Evolutionary conservation across 106 monocot genomes (phyloP).

Genomic region (Dendrobium huoshanense): DNA sequence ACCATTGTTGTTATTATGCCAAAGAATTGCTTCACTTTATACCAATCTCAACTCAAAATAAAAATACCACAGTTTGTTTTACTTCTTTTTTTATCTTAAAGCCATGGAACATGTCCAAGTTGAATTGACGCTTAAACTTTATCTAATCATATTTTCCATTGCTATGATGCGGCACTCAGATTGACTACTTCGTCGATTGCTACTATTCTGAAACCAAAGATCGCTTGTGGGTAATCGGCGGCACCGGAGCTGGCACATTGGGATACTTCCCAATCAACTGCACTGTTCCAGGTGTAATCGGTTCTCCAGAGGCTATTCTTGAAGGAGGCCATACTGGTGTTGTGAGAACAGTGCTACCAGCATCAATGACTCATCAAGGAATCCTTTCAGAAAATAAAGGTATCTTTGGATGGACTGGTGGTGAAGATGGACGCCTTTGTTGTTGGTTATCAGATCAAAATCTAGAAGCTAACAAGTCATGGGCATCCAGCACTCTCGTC

Average conservation of each 20-base stretch:
- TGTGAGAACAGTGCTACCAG: constrained; percentile 67
- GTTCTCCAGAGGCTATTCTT: constrained; percentile 72
- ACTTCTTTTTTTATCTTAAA: not conserved
- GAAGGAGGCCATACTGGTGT: constrained; percentile 82
- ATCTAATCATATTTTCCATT: not conserved
- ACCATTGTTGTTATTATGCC: too few relatives aligned
- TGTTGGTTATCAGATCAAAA: constrained; percentile 76
- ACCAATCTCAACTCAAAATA: too few relatives aligned
- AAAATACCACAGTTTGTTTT: not conserved
- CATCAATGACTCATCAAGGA: constrained; percentile 26
- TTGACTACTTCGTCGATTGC: constrained; percentile 97
- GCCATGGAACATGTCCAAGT: not conserved
- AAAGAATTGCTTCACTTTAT: too few relatives aligned
- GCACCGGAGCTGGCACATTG: constrained; percentile 63
- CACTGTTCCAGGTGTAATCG: constrained; percentile 24
- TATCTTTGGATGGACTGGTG: constrained; percentile 87
- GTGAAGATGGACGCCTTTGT: constrained; percentile 88
- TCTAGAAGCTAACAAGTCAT: constrained; percentile 43
- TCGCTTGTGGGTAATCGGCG: constrained; percentile 77
- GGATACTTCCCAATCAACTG: constrained; percentile 73
- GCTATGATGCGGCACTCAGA: constrained; percentile 17
- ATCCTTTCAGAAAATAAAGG: constrained; percentile 22
- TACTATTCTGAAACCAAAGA: constrained; percentile 48
- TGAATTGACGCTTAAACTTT: not conserved
- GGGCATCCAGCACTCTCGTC: constrained; percentile 56